Base-by-base conservation (phyloP, 2,329 filamentous ascomycete genomes). In the Aspergillus sp. region DNA sequence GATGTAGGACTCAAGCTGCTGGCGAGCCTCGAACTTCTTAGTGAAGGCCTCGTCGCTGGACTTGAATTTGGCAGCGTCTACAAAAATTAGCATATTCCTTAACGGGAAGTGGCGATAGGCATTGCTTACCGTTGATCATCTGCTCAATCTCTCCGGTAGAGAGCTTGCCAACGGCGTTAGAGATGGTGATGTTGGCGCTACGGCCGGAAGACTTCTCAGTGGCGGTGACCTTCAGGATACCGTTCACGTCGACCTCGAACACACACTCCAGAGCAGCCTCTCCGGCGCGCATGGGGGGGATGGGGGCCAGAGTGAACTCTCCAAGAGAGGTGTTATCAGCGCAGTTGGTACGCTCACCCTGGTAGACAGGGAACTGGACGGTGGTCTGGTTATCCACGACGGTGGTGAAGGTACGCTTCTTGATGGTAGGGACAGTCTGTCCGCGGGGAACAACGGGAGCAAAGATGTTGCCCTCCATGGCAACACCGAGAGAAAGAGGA, bases 391-490 rank as follows among this genome's bases (percentile, higher is more conserved):
- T 80, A 65, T 82, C 79, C 16, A 76, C 69, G 55, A 75, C 67
- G 13, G 92, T 97, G 63, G 92, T 96, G 79, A 97, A 96, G 16
- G 91, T 93, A 59, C 78, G 77, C 81, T 95, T 95, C 81, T 93
- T 94, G 59, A 96, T 78, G 13, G 82, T 86, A 5, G 91, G 90
- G 2, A 92, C 86, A 4, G 88, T 90, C 58, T 85, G 77, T 17
- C 88, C 89, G 70, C 89, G 87, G 59, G 89, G 80, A 63, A 99
- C 91, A 60, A 97, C 93, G 47, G 91, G 89, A 51, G 93, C 93
- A 73, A 97, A 97, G 78, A 97, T 96, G 82, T 97, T 97, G 64
- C 94, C 93, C 82, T 97, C 94, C 94, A 97, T 99, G 72, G 93
- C 94, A 64, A 99, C 93, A 88, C 94, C 94, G 29, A 99, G 89